phyloP scores from a whole-genome alignment of 108 stramenopile species.

The Chaetoceros muelleri region DNA sequence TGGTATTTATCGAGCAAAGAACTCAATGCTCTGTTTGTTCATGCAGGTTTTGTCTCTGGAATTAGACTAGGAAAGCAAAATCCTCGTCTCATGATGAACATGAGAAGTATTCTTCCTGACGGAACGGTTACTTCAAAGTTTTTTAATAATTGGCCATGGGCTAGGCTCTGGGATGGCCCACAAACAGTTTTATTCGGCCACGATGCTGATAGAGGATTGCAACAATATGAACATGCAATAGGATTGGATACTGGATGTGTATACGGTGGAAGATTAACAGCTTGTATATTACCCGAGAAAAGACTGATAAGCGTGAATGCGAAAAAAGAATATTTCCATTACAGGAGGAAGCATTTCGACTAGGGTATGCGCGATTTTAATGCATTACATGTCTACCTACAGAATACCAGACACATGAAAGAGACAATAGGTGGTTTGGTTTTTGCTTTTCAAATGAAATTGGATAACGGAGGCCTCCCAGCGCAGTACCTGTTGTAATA shows the following conservation, averaged over 20 bases:
- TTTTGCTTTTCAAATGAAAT: no score
- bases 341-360: constrained; percentile 80
- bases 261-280: constrained; percentile 88
- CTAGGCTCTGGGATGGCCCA: constrained; percentile 87
- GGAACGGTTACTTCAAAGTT: constrained; percentile 88
- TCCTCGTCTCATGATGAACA: constrained; percentile 70
- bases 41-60: constrained; percentile 87
- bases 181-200: constrained; percentile 91
- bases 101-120: constrained; percentile 67
- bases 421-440: no score
- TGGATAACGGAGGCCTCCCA: no score
- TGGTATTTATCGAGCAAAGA: constrained; percentile 85
- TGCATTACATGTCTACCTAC: no score
- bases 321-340: constrained; percentile 71
- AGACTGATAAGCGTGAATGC: constrained; percentile 76
- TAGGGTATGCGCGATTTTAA: no score
- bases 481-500: no score
- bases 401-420: no score
- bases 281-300: constrained; percentile 86
- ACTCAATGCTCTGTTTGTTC: constrained; percentile 83
- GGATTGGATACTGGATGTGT: constrained; percentile 94
- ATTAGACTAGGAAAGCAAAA: constrained; percentile 63
- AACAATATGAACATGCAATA: constrained; percentile 84
- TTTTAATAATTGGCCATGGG: constrained; percentile 90
- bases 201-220: constrained; percentile 89